Conservation (phyloP, 83 land plant species). For the Thuja plicata region DNA sequence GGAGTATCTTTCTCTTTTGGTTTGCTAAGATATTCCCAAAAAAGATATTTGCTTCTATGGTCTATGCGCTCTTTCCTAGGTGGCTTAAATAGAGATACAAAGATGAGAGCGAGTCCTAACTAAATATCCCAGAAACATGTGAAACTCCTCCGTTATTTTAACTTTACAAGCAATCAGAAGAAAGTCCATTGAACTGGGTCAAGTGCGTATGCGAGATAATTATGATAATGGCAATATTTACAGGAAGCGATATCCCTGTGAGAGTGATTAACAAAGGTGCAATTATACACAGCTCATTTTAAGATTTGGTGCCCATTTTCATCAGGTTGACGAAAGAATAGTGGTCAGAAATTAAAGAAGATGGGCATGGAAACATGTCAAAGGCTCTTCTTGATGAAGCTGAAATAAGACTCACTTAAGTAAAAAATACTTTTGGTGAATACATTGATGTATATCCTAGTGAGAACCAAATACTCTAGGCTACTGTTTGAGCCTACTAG, state of each 20-base stretch:
- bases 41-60: no score
- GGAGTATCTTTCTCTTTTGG: no score
- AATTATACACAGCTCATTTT: neutral
- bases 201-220: neutral
- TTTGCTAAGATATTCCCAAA: no score
- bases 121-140: neutral
- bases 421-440: neutral
- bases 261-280: neutral
- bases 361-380: neutral
- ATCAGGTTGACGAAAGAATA: neutral
- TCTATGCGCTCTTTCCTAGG: no score
- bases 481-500: neutral
- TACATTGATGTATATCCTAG: neutral
- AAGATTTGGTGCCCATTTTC: neutral
- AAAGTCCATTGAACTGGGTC: neutral
- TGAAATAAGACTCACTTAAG: neutral
- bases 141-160: neutral
- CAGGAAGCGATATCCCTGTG: neutral
- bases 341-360: neutral
- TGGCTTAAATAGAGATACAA: no score
- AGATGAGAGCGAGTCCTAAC: neutral
- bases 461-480: neutral
- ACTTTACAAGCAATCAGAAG: neutral
- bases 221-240: neutral
- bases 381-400: neutral